Evolutionary conservation across 2,329 filamentous ascomycete genomes (phyloP), one percentile per base, ranked within the genome.

Genomic region (Alternaria triticimaculans): DNA sequence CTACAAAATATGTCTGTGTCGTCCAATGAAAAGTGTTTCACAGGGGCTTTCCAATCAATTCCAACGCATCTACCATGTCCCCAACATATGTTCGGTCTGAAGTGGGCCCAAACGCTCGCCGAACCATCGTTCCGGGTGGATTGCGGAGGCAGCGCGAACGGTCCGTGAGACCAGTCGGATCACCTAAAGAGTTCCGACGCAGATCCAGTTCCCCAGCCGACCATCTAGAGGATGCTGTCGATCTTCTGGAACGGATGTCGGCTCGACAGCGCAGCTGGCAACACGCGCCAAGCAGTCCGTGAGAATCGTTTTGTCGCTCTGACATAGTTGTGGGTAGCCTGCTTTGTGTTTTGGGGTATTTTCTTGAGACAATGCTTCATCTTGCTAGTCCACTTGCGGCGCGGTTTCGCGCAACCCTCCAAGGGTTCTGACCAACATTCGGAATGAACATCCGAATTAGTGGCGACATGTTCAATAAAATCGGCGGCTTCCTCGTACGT

Each of bases 301-400:
- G 21, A 30, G 12, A 62, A 26, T 21, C 53, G 20, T 28, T 56
- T 62, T 9, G 51, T 56, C n/a, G 58, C 50, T 30, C 56, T 53
- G 33, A 50, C 25, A 37, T 55, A 58, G 45, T 20, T 20, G 18
- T 28, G 45, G 26, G n/a, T 45, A 20, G 45, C 51, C 30, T 46
- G 30, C 50, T 48, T 41, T 41, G 28, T 37, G 20, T 53, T 53
- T 11, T 41, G 21, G 21, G 30, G 25, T 10, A 44, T 18, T 43
- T 49, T 58, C 7, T 26, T 18, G 26, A 46, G 15, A 5, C 20
- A 11, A 12, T 11, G 15, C 48, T 51, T 62, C 33, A 49, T 30
- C 44, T 20, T 55, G 20, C 23, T 33, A 15, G 23, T 28, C 58
- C 51, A 55, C 21, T 25, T 28, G 21, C n/a, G 20, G 4, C 11